phyloP scores from a whole-genome alignment of 1,284 basidiomycete species.

The Leccinum pallidistipes region DNA sequence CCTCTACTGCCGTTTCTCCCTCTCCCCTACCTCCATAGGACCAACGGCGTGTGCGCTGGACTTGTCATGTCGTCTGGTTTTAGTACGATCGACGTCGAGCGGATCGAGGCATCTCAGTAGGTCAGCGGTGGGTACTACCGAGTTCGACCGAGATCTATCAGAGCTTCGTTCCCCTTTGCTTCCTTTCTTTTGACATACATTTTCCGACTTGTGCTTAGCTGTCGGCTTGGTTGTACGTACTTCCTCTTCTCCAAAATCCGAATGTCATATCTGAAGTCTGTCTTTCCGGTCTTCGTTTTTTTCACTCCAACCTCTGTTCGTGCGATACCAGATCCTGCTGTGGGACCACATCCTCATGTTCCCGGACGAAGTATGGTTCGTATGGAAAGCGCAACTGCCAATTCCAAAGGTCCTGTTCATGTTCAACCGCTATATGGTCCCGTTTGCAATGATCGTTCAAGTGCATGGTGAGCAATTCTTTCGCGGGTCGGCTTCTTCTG shows the following conservation, averaged over 20 bases:
- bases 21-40: no score
- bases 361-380: slow-evolving; percentile 43
- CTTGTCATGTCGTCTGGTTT: slow-evolving; percentile 13
- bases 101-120: slow-evolving; percentile 24
- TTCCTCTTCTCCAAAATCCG: background rate
- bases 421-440: slow-evolving; percentile 48
- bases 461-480: slow-evolving; percentile 33
- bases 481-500: background rate
- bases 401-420: slow-evolving; percentile 47
- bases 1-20: no score
- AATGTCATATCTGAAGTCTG: background rate
- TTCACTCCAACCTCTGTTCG: background rate
- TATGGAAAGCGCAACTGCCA: slow-evolving; percentile 46
- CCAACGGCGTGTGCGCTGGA: background rate
- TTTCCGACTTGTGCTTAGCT: slow-evolving; percentile 1
- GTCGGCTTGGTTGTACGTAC: slow-evolving; percentile 27
- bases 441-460: slow-evolving; percentile 35
- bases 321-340: slow-evolving; percentile 39
- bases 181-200: background rate
- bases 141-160: background rate
- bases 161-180: background rate
- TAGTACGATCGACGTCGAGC: background rate
- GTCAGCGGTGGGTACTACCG: slow-evolving; percentile 23
- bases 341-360: slow-evolving; percentile 51
- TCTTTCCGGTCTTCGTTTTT: background rate